Conservation (phyloP, 306 rosid species). For the Cyamopsis tetragonoloba region DNA sequence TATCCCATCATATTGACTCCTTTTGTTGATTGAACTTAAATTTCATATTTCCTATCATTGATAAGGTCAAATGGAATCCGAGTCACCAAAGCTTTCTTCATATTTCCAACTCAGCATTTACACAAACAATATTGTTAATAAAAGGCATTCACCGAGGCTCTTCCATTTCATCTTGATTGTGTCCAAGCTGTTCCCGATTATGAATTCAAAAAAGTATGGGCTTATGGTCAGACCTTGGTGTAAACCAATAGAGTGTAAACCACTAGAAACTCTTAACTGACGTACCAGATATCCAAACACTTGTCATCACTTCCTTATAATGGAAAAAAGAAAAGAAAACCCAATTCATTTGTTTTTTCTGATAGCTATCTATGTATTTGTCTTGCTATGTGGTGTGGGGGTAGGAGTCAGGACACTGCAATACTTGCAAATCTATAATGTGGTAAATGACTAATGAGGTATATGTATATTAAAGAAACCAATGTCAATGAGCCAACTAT, state of each 20-base stretch:
- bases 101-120: not conserved
- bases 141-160: not conserved
- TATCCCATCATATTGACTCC: conserved; percentile 2
- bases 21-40: not conserved
- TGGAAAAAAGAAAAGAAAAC: not conserved
- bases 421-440: not conserved
- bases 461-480: conserved; percentile 13
- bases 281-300: not conserved
- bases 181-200: not conserved
- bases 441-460: not conserved
- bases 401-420: not conserved
- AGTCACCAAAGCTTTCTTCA: not conserved
- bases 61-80: not conserved
- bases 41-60: not conserved
- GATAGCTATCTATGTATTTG: not conserved
- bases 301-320: not conserved
- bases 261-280: not conserved
- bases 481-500: not conserved
- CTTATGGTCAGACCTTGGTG: not conserved
- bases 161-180: conserved; percentile 8
- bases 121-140: not conserved
- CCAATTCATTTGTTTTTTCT: not conserved
- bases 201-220: not conserved
- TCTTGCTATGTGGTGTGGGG: not conserved
- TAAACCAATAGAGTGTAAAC: not conserved